Evolutionary conservation across 208 protist genomes (phyloP).

Genomic region (Wallacemonas rigidus): DNA sequence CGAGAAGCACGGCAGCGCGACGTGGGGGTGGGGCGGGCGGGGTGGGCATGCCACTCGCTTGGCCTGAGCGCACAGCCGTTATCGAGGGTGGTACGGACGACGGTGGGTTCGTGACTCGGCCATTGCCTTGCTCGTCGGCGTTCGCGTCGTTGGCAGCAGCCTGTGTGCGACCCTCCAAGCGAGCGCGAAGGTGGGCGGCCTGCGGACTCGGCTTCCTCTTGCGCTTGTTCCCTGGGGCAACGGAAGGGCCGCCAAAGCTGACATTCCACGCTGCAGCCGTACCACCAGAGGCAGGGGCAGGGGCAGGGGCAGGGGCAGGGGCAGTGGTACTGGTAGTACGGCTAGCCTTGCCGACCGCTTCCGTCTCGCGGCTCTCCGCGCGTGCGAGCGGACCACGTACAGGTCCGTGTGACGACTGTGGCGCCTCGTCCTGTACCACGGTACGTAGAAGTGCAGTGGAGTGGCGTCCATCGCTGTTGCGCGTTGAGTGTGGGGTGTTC

Average conservation of each 20-base stretch:
- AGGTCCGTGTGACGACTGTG: not conserved
- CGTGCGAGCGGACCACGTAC: constrained; percentile 7
- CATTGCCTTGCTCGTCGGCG: constrained; percentile 1
- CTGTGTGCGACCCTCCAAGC: constrained; percentile 2
- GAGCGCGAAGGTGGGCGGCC: constrained; percentile 7
- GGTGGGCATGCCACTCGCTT: constrained; percentile 3
- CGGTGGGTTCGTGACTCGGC: not conserved
- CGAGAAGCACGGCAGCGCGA: constrained; percentile 29
- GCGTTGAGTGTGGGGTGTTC: not conserved
- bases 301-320: no score
- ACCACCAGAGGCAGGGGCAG: not conserved
- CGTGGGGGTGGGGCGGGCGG: constrained; percentile 24
- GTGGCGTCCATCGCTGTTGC: not conserved
- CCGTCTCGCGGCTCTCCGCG: not conserved
- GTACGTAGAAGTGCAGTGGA: constrained; percentile 6
- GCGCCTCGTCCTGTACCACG: not conserved
- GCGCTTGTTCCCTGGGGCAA: not conserved
- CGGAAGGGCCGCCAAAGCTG: constrained; percentile 3
- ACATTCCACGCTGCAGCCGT: constrained; percentile 2
- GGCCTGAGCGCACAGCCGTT: not conserved
- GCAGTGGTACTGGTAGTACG: not conserved
- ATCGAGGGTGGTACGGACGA: not conserved
- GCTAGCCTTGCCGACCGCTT: not conserved
- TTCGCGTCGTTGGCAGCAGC: not conserved
- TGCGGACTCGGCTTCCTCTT: constrained; percentile 9